Conservation (phyloP, 805 yeast species). For the Diddensiella santjacobensis region DNA sequence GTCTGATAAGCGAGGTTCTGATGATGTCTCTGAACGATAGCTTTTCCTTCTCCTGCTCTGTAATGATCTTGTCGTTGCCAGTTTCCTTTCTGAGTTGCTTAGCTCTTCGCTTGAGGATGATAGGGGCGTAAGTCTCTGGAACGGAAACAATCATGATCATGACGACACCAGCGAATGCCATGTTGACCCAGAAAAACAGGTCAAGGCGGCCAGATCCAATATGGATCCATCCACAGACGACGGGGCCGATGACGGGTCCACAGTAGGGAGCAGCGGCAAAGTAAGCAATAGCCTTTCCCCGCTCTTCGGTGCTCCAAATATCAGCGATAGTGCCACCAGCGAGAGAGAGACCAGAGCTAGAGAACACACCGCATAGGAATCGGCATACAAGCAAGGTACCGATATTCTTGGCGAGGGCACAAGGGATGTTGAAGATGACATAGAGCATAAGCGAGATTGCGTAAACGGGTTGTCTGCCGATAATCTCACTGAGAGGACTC, state of each 20-base stretch:
- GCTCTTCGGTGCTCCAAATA: conserved; percentile 71
- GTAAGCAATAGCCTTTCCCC: conserved; percentile 87
- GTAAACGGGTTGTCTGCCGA: conserved; percentile 83
- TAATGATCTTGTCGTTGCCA: conserved; percentile 82
- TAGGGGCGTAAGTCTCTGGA: conserved; percentile 95
- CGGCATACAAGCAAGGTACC: conserved; percentile 79
- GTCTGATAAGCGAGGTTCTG: conserved; percentile 66
- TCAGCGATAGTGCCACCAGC: conserved; percentile 93
- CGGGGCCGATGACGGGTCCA: conserved; percentile 88
- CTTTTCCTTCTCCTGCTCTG: conserved; percentile 92
- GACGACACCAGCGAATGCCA: conserved; percentile 87
- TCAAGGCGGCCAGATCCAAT: conserved; percentile 61
- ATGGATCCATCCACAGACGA: conserved; percentile 81
- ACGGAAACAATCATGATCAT: conserved; percentile 61
- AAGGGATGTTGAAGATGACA: conserved; percentile 77
- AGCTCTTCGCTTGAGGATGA: conserved; percentile 70
- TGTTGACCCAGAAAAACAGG: conserved; percentile 81
- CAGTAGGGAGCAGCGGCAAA: conserved; percentile 91
- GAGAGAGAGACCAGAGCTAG: conserved; percentile 76
- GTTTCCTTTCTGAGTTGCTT: conserved; percentile 67
- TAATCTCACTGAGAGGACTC: conserved; percentile 84
- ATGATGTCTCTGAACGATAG: conserved; percentile 62
- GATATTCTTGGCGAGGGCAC: conserved; percentile 78
- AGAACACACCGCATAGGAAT: conserved; percentile 81
- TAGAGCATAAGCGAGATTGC: conserved; percentile 70